Percentiles rank a stretch among this genome's conserved stretches.
phyloP scores from a whole-genome alignment of 2,329 filamentous ascomycete genomes.

The Dothiorella sarmentorum region DNA sequence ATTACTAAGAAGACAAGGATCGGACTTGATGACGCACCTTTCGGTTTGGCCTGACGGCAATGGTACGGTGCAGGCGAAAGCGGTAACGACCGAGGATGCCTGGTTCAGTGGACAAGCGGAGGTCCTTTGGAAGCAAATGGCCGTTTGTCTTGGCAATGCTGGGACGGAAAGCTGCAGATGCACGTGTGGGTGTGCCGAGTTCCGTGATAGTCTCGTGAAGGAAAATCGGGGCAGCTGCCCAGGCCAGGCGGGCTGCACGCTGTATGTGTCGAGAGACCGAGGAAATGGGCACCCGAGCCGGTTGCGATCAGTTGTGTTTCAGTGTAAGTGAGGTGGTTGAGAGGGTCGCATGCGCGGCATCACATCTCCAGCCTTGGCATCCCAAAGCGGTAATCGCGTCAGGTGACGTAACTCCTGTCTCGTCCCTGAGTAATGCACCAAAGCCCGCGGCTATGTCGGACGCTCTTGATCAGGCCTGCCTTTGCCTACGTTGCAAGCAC shows the following conservation, averaged over 20 bases:
- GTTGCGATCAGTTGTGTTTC: background rate
- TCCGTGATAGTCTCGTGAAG: background rate
- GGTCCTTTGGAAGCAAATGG: background rate
- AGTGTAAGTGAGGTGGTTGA: background rate
- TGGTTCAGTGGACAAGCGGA: background rate
- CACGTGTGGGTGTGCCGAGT: conserved; percentile 10
- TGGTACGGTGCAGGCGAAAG: background rate
- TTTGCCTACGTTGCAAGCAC: background rate
- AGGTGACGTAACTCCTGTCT: background rate
- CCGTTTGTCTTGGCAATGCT: conserved; percentile 1
- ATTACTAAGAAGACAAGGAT: background rate
- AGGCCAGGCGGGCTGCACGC: background rate
- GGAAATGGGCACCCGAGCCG: background rate
- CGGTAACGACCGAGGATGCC: background rate
- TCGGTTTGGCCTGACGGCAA: background rate
- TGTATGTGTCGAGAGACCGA: background rate
- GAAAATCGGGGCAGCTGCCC: background rate
- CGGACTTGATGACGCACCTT: background rate
- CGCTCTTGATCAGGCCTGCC: background rate
- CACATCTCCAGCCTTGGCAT: conserved; percentile 1
- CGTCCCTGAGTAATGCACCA: background rate
- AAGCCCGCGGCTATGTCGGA: background rate
- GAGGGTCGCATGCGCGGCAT: background rate
- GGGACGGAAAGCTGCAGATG: conserved; percentile 6
- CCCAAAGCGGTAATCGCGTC: conserved; percentile 1